Conservation (phyloP, 768 basidiomycete genomes). For the Multifurca ochricompacta region DNA sequence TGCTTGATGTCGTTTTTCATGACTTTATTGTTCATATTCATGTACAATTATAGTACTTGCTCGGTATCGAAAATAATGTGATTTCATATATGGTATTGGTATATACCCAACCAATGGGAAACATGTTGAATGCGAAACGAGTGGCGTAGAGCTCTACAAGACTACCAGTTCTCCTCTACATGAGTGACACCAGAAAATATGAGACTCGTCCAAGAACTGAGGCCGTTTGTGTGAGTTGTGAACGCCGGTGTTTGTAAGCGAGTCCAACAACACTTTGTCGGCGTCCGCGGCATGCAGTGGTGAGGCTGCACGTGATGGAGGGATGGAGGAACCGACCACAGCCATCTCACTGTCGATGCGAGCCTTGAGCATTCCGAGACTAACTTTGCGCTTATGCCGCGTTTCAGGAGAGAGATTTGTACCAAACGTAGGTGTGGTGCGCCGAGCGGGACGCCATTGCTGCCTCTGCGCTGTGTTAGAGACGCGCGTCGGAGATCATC, state of each 20-base stretch:
- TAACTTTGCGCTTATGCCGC: slow-evolving; percentile 73
- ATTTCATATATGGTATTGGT: slow-evolving; percentile 3
- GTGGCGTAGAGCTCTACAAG: slow-evolving; percentile 40
- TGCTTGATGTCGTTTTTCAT: slow-evolving; percentile 15
- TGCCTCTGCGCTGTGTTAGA: slow-evolving; percentile 26
- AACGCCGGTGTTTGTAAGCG: not conserved
- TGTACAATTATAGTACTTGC: slow-evolving; percentile 12
- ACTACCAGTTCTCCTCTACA: slow-evolving; percentile 79
- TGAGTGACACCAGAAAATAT: slow-evolving; percentile 84
- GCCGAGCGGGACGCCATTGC: slow-evolving; percentile 30
- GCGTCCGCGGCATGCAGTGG: slow-evolving; percentile 30
- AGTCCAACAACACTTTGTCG: slow-evolving; percentile 19
- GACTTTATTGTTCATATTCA: slow-evolving; percentile 21
- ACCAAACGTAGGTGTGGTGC: slow-evolving; percentile 32
- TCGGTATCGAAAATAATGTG: slow-evolving; percentile 3
- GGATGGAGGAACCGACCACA: slow-evolving; percentile 32
- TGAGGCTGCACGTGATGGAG: slow-evolving; percentile 49
- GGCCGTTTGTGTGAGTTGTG: slow-evolving; percentile 33
- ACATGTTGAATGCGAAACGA: not conserved
- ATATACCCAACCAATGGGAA: slow-evolving; percentile 1
- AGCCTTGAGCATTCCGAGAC: slow-evolving; percentile 84
- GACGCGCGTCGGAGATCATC: slow-evolving; percentile 35
- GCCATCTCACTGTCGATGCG: slow-evolving; percentile 78
- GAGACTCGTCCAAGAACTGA: slow-evolving; percentile 81
- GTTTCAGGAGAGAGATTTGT: slow-evolving; percentile 64